These are phyloP conservation scores for Flaveria linearis DNA, from an alignment of 129 eudicot genomes.

Conservation along the genomic window DNA sequence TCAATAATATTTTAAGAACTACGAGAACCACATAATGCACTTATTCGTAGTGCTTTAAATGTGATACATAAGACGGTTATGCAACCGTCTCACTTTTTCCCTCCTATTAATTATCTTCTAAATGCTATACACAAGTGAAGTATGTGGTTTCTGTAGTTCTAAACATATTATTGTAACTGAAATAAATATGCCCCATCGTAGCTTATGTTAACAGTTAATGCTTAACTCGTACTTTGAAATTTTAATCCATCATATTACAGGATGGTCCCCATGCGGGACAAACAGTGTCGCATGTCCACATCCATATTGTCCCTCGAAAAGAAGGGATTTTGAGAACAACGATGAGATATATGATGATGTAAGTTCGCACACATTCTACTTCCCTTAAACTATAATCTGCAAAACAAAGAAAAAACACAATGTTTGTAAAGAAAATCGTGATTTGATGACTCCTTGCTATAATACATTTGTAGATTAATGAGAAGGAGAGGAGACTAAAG, in stretches of 20 bases:
- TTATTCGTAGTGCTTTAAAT: too few relatives aligned
- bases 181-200: background rate
- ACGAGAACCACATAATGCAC: too few relatives aligned
- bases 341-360: conserved; percentile 98
- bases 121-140: too few relatives aligned
- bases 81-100: too few relatives aligned
- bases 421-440: background rate
- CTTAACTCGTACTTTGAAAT: background rate
- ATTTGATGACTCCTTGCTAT: background rate
- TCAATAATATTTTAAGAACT: too few relatives aligned
- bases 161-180: too few relatives aligned
- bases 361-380: conserved; percentile 31
- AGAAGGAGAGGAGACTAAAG: conserved; percentile 87
- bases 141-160: too few relatives aligned
- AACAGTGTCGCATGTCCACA: conserved; percentile 90
- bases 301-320: conserved; percentile 86
- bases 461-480: conserved; percentile 56
- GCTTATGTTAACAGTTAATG: background rate
- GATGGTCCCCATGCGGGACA: conserved; percentile 98
- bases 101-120: too few relatives aligned
- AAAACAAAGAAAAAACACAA: background rate
- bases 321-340: conserved; percentile 79
- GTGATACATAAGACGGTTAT: too few relatives aligned
- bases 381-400: background rate
- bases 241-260: conserved; percentile 38